Conservation (phyloP, 176 grass and related monocot species). For the Pharus latifolius region DNA sequence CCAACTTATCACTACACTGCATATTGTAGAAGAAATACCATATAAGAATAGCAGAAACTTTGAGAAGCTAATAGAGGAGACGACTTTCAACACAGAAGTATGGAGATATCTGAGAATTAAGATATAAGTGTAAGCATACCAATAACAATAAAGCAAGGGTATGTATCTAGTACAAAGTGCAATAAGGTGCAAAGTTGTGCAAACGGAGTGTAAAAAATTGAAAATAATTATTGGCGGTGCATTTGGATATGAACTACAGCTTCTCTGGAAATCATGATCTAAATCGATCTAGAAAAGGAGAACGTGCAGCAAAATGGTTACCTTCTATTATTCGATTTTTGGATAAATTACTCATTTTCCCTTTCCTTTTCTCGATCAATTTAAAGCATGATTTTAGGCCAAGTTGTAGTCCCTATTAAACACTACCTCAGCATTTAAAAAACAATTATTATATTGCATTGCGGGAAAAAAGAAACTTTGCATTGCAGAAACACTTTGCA, state of each 20-base stretch:
- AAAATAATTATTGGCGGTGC: neutral
- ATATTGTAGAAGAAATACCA: constrained; percentile 21
- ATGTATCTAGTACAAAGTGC: neutral
- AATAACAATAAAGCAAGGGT: neutral
- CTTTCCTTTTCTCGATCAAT: neutral
- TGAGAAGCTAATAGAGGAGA: neutral
- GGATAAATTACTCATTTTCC: neutral
- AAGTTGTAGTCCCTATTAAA: constrained; percentile 7
- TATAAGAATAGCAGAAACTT: constrained; percentile 16
- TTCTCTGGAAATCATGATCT: neutral
- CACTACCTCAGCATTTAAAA: neutral
- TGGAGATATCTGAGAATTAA: neutral
- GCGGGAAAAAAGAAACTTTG: neutral
- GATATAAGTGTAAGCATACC: neutral
- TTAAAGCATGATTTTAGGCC: neutral
- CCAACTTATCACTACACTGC: constrained; percentile 99
- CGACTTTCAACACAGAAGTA: neutral
- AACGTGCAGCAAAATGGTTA: neutral
- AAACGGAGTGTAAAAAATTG: neutral
- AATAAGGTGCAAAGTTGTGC: constrained; percentile 2
- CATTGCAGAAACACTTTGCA: neutral
- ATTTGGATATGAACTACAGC: neutral
- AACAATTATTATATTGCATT: neutral
- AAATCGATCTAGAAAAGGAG: neutral
- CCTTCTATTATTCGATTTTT: neutral